A percentile compares a stretch with the other conserved stretches of the same genome.
Evolutionary conservation across 2,329 filamentous ascomycete genomes (phyloP).

Genomic region (Hypoxylon sp.): DNA sequence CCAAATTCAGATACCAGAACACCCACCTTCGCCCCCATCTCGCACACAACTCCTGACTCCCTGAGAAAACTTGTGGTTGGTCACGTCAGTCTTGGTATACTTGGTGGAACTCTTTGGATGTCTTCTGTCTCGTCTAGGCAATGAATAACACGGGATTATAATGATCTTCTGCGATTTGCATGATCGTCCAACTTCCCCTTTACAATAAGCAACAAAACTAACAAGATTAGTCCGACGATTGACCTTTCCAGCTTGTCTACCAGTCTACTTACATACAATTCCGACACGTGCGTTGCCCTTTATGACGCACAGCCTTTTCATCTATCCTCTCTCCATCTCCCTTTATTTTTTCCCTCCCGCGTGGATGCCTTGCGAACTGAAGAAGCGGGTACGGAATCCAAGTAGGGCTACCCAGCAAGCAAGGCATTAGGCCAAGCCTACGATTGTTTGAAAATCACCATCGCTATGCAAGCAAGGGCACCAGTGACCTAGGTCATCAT

Average conservation of each 20-base stretch:
- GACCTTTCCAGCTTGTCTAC: background rate
- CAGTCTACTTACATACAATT: background rate
- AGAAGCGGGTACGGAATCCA: background rate
- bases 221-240: background rate
- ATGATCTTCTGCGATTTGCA: slow-evolving; percentile 36
- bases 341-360: background rate
- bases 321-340: background rate
- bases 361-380: background rate
- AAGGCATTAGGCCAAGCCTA: slow-evolving; percentile 10
- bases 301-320: background rate
- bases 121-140: slow-evolving; percentile 35
- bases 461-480: slow-evolving; percentile 3
- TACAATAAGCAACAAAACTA: background rate
- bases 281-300: background rate
- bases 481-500: background rate
- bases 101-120: slow-evolving; percentile 15
- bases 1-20: background rate
- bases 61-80: background rate
- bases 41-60: no score
- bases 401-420: background rate
- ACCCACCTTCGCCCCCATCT: no score
- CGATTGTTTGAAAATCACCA: slow-evolving; percentile 12
- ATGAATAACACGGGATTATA: slow-evolving; percentile 35
- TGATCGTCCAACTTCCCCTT: slow-evolving; percentile 27
- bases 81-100: slow-evolving; percentile 23